Evolutionary conservation across 345 rosid genomes (phyloP).

Genomic region (Ceriops tagal): DNA sequence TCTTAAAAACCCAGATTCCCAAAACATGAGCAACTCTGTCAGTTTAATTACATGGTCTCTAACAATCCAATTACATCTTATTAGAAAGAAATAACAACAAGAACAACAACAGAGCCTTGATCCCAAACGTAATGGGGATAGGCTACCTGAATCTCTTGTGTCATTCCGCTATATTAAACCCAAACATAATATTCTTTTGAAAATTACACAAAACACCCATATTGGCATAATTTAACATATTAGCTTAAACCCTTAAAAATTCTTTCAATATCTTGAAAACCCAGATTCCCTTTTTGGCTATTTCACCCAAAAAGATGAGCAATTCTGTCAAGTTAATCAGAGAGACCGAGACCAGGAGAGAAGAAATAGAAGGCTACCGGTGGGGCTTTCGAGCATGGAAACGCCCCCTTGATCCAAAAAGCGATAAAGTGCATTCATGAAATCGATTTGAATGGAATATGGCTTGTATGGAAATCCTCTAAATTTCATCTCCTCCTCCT

Average conservation of each 20-base stretch:
- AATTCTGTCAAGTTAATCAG: not conserved
- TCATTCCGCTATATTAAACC: too few relatives aligned
- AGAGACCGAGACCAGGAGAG: not conserved
- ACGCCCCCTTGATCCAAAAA: conserved; percentile 79
- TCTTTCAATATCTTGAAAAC: not conserved
- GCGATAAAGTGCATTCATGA: conserved; percentile 79
- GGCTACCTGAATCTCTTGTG: too few relatives aligned
- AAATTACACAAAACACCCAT: too few relatives aligned
- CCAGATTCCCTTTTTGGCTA: not conserved
- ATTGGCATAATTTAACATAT: too few relatives aligned
- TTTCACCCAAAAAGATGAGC: not conserved
- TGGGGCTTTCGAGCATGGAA: conserved; percentile 97
- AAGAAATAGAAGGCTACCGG: conserved; percentile 38
- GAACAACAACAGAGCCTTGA: too few relatives aligned
- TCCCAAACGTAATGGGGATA: too few relatives aligned
- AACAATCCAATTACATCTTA: too few relatives aligned
- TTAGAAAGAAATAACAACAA: too few relatives aligned
- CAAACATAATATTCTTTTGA: too few relatives aligned
- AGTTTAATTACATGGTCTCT: not conserved
- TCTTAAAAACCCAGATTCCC: not conserved
- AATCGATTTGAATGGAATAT: conserved; percentile 73
- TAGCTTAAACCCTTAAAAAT: not conserved
- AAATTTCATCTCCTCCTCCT: conserved; percentile 34
- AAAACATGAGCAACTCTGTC: not conserved
- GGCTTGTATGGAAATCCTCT: conserved; percentile 74